These are phyloP conservation scores for Neurospora pannonica DNA, from an alignment of 495 filamentous ascomycete genomes.

Conservation along the genomic window DNA sequence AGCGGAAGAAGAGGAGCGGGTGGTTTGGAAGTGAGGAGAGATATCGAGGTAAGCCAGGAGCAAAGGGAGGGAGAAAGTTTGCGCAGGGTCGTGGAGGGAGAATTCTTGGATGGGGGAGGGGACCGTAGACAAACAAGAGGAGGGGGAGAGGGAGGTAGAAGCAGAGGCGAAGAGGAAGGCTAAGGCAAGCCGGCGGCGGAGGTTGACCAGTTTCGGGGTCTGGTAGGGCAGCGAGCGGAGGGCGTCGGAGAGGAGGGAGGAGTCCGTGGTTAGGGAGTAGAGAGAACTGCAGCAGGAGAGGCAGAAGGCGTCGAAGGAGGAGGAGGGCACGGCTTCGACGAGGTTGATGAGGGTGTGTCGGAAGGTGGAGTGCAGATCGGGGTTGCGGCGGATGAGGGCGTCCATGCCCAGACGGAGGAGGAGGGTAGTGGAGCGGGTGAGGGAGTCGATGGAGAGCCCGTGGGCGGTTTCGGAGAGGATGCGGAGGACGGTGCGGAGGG, in stretches of 20 bases:
- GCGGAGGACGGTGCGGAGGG: conserved; percentile 24
- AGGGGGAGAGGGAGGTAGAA: background rate
- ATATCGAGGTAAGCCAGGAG: background rate
- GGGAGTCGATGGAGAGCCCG: conserved; percentile 9
- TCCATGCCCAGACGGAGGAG: conserved; percentile 49
- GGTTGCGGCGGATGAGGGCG: conserved; percentile 28
- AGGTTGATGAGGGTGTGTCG: conserved; percentile 12
- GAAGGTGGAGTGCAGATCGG: conserved; percentile 17
- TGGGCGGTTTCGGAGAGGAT: conserved; percentile 21
- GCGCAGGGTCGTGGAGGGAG: background rate
- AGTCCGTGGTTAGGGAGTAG: conserved; percentile 38
- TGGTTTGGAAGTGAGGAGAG: background rate
- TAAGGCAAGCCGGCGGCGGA: conserved; percentile 65
- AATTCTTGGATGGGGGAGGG: background rate
- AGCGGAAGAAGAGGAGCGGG: background rate
- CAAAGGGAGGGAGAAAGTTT: background rate
- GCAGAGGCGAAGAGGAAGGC: conserved; percentile 48
- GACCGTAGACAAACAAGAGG: background rate
- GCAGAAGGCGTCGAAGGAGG: conserved; percentile 24
- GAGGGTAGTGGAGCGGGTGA: conserved; percentile 19
- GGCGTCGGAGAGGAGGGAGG: conserved; percentile 39
- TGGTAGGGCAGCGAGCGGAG: conserved; percentile 51
- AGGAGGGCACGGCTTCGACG: conserved; percentile 8
- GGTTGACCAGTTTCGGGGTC: conserved; percentile 44
- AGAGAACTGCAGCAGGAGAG: conserved; percentile 40